Percentiles rank a stretch among this genome's conserved stretches.
phyloP scores from a whole-genome alignment of 1,139 yeast species.

The Magnusiomyces fungicola region DNA sequence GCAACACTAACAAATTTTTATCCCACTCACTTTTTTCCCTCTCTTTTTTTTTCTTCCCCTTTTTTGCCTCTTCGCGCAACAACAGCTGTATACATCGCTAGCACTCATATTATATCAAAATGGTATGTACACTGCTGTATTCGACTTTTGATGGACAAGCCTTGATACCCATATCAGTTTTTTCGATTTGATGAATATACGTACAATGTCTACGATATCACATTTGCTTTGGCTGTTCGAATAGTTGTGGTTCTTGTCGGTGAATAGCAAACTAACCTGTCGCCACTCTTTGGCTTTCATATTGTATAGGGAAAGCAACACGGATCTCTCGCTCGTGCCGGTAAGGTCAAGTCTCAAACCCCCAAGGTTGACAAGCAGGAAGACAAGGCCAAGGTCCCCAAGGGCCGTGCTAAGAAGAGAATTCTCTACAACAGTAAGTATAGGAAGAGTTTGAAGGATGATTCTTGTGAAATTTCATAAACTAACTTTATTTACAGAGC shows the following conservation, averaged over 20 bases:
- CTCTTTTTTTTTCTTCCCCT: slow-evolving; percentile 1
- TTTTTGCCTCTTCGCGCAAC: neutral
- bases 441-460: neutral
- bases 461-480: too few species aligned
- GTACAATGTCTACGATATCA: too few species aligned
- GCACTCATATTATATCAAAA: slow-evolving; percentile 5
- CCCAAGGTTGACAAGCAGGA: slow-evolving; percentile 91
- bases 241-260: too few species aligned
- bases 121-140: slow-evolving; percentile 5
- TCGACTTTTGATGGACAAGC: too few species aligned
- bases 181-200: too few species aligned
- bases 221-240: too few species aligned
- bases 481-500: slow-evolving; percentile 27
- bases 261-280: too few species aligned
- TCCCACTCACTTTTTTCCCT: neutral
- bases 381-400: slow-evolving; percentile 61
- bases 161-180: too few species aligned
- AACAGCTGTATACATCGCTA: too few species aligned
- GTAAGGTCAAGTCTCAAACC: slow-evolving; percentile 98
- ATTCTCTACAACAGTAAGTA: slow-evolving; percentile 84
- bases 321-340: slow-evolving; percentile 83
- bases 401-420: slow-evolving; percentile 98
- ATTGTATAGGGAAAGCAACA: slow-evolving; percentile 4
- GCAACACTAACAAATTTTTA: neutral
- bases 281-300: too few species aligned